Conservation (phyloP, 345 rosid genomes). For the Brassica napus region DNA sequence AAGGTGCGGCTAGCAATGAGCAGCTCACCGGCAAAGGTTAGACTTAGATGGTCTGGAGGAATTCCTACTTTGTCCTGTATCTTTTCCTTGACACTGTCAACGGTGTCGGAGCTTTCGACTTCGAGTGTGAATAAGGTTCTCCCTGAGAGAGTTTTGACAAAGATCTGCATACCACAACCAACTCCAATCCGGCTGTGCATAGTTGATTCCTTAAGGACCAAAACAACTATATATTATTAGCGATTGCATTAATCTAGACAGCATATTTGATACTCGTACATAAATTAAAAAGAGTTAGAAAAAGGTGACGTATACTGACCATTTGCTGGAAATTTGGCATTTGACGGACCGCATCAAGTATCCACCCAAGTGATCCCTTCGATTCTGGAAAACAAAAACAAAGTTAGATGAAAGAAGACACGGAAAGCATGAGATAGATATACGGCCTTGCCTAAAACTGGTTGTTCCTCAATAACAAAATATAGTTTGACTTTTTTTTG, state of each 20-base stretch:
- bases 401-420: conserved; percentile 9
- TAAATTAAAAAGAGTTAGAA: not conserved
- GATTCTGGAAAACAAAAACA: conserved; percentile 53
- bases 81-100: not conserved
- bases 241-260: not conserved
- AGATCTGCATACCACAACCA: not conserved
- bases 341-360: conserved; percentile 84
- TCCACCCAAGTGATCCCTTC: conserved; percentile 92
- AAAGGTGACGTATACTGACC: conserved; percentile 48
- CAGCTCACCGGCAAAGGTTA: not conserved
- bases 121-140: not conserved
- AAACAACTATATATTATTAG: not conserved
- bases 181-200: not conserved
- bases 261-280: not conserved
- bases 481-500: too few species aligned
- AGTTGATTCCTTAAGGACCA: not conserved
- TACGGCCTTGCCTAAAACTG: not conserved
- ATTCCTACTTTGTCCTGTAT: not conserved
- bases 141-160: not conserved
- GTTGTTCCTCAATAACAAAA: not conserved
- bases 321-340: conserved; percentile 59
- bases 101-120: not conserved
- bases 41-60: not conserved
- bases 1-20: not conserved
- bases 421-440: not conserved